These are phyloP conservation scores for Apiospora sp. DNA, from an alignment of 2,329 filamentous ascomycete species.

Conservation along the genomic window DNA sequence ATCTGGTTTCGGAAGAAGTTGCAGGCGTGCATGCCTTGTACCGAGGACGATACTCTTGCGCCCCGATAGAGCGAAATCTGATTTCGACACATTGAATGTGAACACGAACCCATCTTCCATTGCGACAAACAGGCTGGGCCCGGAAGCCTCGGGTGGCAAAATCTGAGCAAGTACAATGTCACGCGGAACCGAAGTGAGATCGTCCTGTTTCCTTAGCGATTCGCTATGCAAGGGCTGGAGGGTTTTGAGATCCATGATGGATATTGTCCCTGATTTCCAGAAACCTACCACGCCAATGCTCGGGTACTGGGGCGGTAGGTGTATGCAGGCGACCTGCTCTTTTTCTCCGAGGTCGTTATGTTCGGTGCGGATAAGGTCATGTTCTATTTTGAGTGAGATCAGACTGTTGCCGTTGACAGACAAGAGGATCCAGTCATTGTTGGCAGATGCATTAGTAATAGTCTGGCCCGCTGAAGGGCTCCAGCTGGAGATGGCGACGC, in stretches of 20 bases:
- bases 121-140: constrained; percentile 83
- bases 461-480: constrained; percentile 53
- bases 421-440: constrained; percentile 73
- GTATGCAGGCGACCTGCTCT: constrained; percentile 86
- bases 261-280: constrained; percentile 83
- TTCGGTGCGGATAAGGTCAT: constrained; percentile 64
- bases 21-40: constrained; percentile 83
- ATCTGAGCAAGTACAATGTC: constrained; percentile 83
- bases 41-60: constrained; percentile 87
- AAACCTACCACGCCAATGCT: constrained; percentile 83
- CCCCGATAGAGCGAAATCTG: constrained; percentile 69
- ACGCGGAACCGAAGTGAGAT: constrained; percentile 81
- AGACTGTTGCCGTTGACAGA: constrained; percentile 79
- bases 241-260: constrained; percentile 73
- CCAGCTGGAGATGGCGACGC: constrained; percentile 68
- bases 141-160: constrained; percentile 63
- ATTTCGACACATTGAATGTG: constrained; percentile 75
- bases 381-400: constrained; percentile 70
- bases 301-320: constrained; percentile 70
- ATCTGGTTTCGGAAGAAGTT: constrained; percentile 74
- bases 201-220: constrained; percentile 63
- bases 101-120: constrained; percentile 93
- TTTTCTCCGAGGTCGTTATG: constrained; percentile 68
- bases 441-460: constrained; percentile 83
- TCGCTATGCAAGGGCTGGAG: constrained; percentile 73